Evolutionary conservation across 192 early-diverging fungal genomes (phyloP).

Genomic region (Polychytrium aggregatum): DNA sequence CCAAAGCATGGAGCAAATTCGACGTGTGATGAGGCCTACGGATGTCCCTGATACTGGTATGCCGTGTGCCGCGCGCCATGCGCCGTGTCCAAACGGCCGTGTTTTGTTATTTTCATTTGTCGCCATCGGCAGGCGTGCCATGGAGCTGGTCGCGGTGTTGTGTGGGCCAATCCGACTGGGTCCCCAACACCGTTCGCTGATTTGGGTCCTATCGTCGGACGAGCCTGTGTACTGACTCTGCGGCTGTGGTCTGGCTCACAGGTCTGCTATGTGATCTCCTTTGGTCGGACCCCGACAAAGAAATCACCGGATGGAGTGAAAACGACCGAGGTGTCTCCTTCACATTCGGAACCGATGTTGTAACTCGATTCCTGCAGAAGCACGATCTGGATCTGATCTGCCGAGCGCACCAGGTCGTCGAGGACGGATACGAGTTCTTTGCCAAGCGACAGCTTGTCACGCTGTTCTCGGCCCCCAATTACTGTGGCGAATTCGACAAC

Average conservation of each 20-base stretch:
- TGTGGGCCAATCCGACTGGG: no score
- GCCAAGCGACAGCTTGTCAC: conserved; percentile 93
- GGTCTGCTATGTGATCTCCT: conserved; percentile 88
- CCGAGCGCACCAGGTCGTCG: conserved; percentile 95
- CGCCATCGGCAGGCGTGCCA: no score
- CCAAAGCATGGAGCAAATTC: conserved; percentile 95
- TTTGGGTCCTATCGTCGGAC: no score
- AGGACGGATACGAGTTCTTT: conserved; percentile 99
- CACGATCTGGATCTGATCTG: conserved; percentile 97
- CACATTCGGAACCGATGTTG: conserved; percentile 93
- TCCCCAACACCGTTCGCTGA: no score
- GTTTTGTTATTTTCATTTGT: background rate
- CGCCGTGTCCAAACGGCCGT: no score
- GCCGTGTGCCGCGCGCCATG: no score
- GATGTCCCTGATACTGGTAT: conserved; percentile 94
- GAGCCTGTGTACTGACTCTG: background rate
- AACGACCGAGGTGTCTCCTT: conserved; percentile 95
- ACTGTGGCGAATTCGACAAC: conserved; percentile 73
- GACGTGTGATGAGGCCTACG: conserved; percentile 91
- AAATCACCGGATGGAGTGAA: conserved; percentile 89
- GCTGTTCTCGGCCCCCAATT: conserved; percentile 93
- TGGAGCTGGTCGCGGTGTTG: no score
- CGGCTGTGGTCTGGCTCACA: conserved; percentile 8
- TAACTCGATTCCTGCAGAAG: conserved; percentile 84
- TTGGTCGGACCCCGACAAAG: conserved; percentile 98